Evolutionary conservation across 148 eudicot species (phyloP).

Genomic region (Pouteria glomerata): DNA sequence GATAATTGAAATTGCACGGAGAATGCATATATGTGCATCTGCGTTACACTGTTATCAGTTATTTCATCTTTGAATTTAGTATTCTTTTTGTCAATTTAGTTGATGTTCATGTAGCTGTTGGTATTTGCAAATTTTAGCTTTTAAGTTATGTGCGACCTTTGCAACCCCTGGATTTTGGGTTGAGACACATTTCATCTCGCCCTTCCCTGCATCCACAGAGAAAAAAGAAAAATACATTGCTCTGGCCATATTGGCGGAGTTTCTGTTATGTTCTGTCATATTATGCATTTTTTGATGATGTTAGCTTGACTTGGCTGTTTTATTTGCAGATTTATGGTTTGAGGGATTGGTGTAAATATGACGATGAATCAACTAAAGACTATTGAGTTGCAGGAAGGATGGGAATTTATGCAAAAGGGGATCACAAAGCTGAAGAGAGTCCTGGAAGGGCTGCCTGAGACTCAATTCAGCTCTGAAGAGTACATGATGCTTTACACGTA

Average conservation of each 20-base stretch:
- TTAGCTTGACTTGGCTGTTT: neutral
- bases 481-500: constrained; percentile 42
- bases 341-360: neutral
- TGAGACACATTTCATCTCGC: neutral
- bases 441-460: constrained; percentile 29
- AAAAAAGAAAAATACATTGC: neutral
- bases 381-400: constrained; percentile 33
- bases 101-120: neutral
- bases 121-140: neutral
- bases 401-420: no score
- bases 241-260: neutral
- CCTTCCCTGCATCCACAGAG: neutral
- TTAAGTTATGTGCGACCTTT: neutral
- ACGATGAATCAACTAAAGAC: constrained; percentile 13
- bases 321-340: neutral
- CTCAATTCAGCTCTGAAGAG: constrained; percentile 30
- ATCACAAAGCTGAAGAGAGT: constrained; percentile 27
- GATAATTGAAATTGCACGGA: no score
- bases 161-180: neutral
- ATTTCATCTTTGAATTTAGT: neutral
- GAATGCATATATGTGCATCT: no score
- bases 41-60: no score
- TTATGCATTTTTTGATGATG: neutral
- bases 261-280: neutral
- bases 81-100: no score